A percentile compares a stretch with the other conserved stretches of the same genome.
phyloP scores from a whole-genome alignment of 176 grass and related monocot genomes.

The Calamus simplicifolius region DNA sequence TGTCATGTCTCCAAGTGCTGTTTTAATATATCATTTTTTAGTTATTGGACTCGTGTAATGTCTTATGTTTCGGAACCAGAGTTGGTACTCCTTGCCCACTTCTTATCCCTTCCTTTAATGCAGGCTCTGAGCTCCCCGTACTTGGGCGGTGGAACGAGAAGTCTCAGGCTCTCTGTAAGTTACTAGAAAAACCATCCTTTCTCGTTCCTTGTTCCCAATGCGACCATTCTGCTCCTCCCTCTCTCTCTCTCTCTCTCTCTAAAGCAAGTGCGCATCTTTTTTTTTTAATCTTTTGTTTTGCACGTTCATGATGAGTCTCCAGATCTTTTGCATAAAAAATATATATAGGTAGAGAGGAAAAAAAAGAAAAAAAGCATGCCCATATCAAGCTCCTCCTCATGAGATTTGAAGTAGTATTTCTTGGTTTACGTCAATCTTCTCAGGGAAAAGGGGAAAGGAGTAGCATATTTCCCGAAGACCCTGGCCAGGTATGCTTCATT shows the following conservation, averaged over 20 bases:
- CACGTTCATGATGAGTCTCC: too few relatives aligned
- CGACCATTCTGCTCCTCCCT: not conserved
- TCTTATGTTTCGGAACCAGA: constrained; percentile 19
- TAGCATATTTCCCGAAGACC: constrained; percentile 74
- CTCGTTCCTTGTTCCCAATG: too few relatives aligned
- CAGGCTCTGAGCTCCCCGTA: constrained; percentile 81
- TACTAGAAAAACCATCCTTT: not conserved
- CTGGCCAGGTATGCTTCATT: constrained; percentile 47
- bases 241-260: constrained; percentile 6
- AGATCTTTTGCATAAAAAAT: too few relatives aligned
- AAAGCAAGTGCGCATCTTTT: not conserved
- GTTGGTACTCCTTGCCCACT: not conserved
- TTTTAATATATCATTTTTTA: constrained; percentile 13
- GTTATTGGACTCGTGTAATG: constrained; percentile 29
- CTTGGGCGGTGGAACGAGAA: constrained; percentile 29
- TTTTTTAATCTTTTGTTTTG: too few relatives aligned
- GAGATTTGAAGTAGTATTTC: too few relatives aligned
- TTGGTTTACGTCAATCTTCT: not conserved
- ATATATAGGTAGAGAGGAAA: too few relatives aligned
- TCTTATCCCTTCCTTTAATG: constrained; percentile 26
- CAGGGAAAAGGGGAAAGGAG: constrained; percentile 76
- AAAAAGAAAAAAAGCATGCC: not conserved
- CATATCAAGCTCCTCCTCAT: too few relatives aligned
- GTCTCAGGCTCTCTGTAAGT: constrained; percentile 38
- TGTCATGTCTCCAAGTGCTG: constrained; percentile 13